phyloP scores from a whole-genome alignment of 768 basidiomycete genomes.

The Mycena polygramma region DNA sequence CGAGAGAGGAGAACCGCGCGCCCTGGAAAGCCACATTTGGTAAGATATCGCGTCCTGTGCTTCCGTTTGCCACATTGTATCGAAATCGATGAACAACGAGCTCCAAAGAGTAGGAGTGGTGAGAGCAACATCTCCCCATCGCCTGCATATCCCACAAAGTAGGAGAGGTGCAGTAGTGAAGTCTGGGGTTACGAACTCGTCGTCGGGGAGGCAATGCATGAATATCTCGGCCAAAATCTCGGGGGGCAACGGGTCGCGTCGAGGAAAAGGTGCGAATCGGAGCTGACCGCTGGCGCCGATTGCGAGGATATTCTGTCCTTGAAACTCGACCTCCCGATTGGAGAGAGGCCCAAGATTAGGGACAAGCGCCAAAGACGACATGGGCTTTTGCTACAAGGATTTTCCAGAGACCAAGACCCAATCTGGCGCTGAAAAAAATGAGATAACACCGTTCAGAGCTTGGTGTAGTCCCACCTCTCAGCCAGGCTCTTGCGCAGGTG shows the following conservation, averaged over 20 bases:
- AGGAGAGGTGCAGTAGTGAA: slow-evolving; percentile 28
- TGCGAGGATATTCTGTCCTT: background rate
- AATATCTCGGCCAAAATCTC: slow-evolving; percentile 31
- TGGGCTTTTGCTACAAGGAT: background rate
- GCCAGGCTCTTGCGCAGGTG: too few species aligned
- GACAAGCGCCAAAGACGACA: background rate
- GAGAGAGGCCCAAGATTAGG: background rate
- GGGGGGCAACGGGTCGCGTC: background rate
- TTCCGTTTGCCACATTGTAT: background rate
- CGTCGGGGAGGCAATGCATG: slow-evolving; percentile 27
- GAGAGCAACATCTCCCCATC: slow-evolving; percentile 29
- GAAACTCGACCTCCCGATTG: background rate
- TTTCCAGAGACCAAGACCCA: too few species aligned
- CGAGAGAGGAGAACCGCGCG: background rate
- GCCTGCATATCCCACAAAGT: slow-evolving; percentile 31
- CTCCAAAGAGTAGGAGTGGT: slow-evolving; percentile 33
- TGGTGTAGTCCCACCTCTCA: too few species aligned
- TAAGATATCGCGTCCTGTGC: background rate
- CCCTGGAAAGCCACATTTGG: slow-evolving; percentile 3
- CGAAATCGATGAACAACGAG: slow-evolving; percentile 12
- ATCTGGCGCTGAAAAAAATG: too few species aligned
- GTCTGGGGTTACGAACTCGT: slow-evolving; percentile 26
- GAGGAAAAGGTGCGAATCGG: background rate
- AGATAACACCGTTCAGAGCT: too few species aligned
- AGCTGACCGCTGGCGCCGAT: background rate